Evolutionary conservation across 2,329 filamentous ascomycete genomes (phyloP).

Genomic region (Hymenotorrendiella dingleyae): DNA sequence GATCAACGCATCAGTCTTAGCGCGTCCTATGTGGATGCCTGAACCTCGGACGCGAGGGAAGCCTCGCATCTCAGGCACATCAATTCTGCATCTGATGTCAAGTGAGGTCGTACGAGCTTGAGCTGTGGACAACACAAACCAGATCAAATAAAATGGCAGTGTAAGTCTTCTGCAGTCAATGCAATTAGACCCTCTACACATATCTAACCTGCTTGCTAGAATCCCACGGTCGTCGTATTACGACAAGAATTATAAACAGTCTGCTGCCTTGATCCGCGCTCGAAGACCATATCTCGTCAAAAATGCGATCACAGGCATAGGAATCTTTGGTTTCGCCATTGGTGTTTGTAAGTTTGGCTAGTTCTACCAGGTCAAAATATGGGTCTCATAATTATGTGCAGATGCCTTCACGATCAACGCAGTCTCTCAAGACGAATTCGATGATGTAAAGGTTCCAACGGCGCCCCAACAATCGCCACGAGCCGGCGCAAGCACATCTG

Average conservation of each 20-base stretch:
- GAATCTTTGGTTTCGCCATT: slow-evolving; percentile 67
- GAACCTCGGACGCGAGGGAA: neutral
- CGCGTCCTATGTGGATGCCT: too few species aligned
- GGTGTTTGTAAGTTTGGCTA: slow-evolving; percentile 70
- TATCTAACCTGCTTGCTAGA: slow-evolving; percentile 29
- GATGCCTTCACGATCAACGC: slow-evolving; percentile 71
- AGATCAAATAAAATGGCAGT: slow-evolving; percentile 24
- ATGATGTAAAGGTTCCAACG: slow-evolving; percentile 86
- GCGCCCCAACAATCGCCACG: slow-evolving; percentile 21
- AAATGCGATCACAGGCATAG: slow-evolving; percentile 77
- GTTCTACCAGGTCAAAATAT: neutral
- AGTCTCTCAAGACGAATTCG: slow-evolving; percentile 94
- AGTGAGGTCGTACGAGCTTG: neutral
- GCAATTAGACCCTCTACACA: neutral
- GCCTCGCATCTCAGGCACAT: neutral
- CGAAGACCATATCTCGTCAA: slow-evolving; percentile 87
- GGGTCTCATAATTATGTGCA: slow-evolving; percentile 27
- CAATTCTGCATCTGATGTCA: neutral
- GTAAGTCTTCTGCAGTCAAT: slow-evolving; percentile 14
- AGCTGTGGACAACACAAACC: slow-evolving; percentile 2
- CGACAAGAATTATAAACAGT: slow-evolving; percentile 78
- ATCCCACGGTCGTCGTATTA: slow-evolving; percentile 79
- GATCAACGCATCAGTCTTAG: neutral
- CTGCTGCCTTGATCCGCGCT: slow-evolving; percentile 83
- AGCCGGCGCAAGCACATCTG: slow-evolving; percentile 21